These are phyloP conservation scores for Peronospora destructor DNA, from an alignment of 352 stramenopile genomes.

Conservation along the genomic window DNA sequence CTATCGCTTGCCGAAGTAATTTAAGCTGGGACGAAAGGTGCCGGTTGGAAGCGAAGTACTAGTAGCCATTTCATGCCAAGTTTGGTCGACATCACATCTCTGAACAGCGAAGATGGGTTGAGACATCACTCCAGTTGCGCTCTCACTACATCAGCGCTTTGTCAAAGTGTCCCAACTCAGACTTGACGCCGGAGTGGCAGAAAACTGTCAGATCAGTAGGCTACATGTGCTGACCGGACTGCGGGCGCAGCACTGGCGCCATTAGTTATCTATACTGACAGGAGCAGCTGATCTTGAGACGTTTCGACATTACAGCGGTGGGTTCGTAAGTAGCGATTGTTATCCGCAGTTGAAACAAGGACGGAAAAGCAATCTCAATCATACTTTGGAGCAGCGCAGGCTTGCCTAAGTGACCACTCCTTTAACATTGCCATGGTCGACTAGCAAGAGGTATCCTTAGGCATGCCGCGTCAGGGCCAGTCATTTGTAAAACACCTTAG, in stretches of 20 bases:
- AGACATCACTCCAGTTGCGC: constrained; percentile 3
- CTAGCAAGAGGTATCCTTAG: neutral
- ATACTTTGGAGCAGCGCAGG: too few species aligned
- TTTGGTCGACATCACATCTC: neutral
- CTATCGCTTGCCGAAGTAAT: too few species aligned
- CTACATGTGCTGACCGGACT: constrained; percentile 2
- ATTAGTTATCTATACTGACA: constrained; percentile 7
- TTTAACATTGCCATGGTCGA: neutral
- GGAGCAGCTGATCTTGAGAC: constrained; percentile 1
- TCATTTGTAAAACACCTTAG: neutral
- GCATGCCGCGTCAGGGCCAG: neutral
- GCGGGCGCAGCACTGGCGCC: constrained; percentile 1
- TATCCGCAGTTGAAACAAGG: neutral
- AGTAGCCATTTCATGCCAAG: neutral
- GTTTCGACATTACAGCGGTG: constrained; percentile 5
- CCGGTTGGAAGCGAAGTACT: neutral
- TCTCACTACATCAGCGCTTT: constrained; percentile 9
- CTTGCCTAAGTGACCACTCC: neutral
- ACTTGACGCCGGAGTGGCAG: neutral
- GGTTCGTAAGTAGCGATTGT: neutral
- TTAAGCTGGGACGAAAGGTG: too few species aligned
- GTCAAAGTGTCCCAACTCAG: constrained; percentile 2
- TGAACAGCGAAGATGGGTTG: neutral
- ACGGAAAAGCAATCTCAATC: neutral
- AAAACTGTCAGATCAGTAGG: neutral